phyloP scores from a whole-genome alignment of 805 yeast genomes.

The Saccharomycopsis guyanensis region DNA sequence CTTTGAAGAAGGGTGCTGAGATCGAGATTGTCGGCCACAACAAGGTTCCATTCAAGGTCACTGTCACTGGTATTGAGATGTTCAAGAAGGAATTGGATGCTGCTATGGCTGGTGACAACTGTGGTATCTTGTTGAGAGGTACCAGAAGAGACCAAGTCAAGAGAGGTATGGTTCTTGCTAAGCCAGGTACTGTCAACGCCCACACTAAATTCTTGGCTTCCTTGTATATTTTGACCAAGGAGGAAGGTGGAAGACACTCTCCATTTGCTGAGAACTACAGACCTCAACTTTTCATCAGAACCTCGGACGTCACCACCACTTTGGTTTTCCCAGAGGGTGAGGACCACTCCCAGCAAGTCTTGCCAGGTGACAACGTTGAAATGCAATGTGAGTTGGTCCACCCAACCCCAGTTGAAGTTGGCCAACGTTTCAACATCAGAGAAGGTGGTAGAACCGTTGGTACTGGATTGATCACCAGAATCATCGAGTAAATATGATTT shows the following conservation, averaged over 20 bases:
- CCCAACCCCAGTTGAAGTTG: conserved; percentile 91
- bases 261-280: conserved; percentile 96
- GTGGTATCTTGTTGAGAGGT: conserved; percentile 96
- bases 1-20: conserved; percentile 96
- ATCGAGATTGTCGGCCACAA: conserved; percentile 92
- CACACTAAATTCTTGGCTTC: conserved; percentile 90
- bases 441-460: conserved; percentile 99
- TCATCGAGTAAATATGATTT: conserved; percentile 59
- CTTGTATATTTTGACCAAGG: conserved; percentile 84
- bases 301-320: conserved; percentile 89
- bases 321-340: conserved; percentile 80
- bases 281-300: conserved; percentile 95
- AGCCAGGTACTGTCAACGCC: conserved; percentile 86
- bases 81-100: conserved; percentile 97
- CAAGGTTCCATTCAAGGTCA: conserved; percentile 81
- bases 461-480: conserved; percentile 95
- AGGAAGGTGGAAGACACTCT: conserved; percentile 99
- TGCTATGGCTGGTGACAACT: conserved; percentile 99
- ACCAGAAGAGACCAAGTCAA: conserved; percentile 92
- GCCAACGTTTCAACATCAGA: conserved; percentile 98
- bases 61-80: conserved; percentile 98
- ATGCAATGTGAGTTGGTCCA: conserved; percentile 84
- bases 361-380: conserved; percentile 98
- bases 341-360: conserved; percentile 83
- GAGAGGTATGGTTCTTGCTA: conserved; percentile 97